Percentiles rank a stretch among this genome's conserved stretches.
Evolutionary conservation across 306 rosid species (phyloP).

Genomic region (cucumber (Cucumis sativus)): DNA sequence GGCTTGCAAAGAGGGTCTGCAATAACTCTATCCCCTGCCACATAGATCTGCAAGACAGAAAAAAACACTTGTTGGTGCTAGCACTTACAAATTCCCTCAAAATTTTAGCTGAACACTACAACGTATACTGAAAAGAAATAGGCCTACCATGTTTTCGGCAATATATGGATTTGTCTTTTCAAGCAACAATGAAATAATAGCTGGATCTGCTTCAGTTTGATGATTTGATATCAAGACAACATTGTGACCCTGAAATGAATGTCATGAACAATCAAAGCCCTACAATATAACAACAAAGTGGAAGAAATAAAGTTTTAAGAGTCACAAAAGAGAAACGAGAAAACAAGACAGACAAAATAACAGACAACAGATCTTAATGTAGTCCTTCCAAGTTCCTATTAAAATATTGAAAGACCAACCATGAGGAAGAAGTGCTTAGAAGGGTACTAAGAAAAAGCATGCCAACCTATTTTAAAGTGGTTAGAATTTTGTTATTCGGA

Average conservation of each 20-base stretch:
- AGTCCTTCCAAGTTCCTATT: neutral
- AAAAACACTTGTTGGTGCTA: conserved; percentile 18
- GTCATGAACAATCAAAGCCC: conserved; percentile 7
- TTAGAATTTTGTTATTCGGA: neutral
- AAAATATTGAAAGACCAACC: neutral
- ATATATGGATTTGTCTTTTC: conserved; percentile 52
- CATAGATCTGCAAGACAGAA: conserved; percentile 48
- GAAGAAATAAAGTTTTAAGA: neutral
- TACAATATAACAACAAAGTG: neutral
- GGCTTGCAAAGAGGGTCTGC: conserved; percentile 93
- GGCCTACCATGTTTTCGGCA: conserved; percentile 69
- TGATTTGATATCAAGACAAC: conserved; percentile 89
- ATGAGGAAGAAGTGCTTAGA: neutral
- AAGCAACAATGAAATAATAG: conserved; percentile 74
- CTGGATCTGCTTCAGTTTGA: conserved; percentile 99
- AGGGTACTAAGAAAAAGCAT: neutral
- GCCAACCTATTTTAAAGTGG: neutral
- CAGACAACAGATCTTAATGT: neutral
- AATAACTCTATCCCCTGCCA: conserved; percentile 96
- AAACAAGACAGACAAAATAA: neutral
- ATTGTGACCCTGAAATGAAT: conserved; percentile 76
- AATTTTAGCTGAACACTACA: neutral
- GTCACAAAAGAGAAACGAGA: neutral
- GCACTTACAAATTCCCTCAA: conserved; percentile 11
- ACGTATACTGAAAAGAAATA: conserved; percentile 3